phyloP scores from a whole-genome alignment of 257 asterid genomes.

The Primulina huaijiensis region DNA sequence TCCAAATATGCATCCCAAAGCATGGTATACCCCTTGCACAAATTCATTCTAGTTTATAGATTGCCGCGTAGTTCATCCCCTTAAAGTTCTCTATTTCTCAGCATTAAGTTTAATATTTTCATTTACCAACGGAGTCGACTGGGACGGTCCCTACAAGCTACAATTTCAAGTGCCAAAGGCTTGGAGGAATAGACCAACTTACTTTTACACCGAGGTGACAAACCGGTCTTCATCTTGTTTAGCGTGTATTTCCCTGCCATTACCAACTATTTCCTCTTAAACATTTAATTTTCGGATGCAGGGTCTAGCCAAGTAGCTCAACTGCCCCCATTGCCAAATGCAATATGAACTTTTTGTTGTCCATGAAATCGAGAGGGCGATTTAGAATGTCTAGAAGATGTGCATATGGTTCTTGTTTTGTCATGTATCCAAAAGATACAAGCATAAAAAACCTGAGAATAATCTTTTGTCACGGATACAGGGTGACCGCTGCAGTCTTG shows the following conservation, averaged over 20 bases:
- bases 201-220: constrained; percentile 57
- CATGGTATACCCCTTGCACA: constrained; percentile 45
- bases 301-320: constrained; percentile 68
- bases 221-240: neutral
- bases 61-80: neutral
- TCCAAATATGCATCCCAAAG: constrained; percentile 84
- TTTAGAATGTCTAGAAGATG: neutral
- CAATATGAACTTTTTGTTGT: neutral
- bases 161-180: constrained; percentile 75
- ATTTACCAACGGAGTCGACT: constrained; percentile 74
- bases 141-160: constrained; percentile 88
- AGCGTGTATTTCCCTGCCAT: neutral
- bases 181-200: constrained; percentile 61
- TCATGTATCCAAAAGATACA: neutral
- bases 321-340: neutral
- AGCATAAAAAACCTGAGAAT: neutral
- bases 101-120: constrained; percentile 82
- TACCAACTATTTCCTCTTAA: neutral
- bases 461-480: constrained; percentile 28
- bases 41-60: neutral
- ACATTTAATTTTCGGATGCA: constrained; percentile 15
- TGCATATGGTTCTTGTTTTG: neutral
- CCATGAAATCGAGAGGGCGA: neutral
- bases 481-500: constrained; percentile 89
- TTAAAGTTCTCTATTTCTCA: constrained; percentile 32